Conservation (phyloP, 331 rosid species). For the Quercus tomentella region DNA sequence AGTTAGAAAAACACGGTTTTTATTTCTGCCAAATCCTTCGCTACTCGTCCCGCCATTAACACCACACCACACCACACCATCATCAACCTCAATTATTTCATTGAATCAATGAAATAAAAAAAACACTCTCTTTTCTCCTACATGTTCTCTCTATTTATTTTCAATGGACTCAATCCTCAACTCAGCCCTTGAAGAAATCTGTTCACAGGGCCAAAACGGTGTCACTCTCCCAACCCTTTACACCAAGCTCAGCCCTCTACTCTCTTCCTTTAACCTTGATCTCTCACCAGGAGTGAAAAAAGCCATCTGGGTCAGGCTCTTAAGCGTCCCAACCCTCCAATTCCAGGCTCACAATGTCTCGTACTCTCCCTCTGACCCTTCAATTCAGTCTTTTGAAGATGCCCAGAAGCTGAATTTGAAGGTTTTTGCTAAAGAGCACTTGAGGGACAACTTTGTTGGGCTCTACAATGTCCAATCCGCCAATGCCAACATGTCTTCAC, state of each 20-base stretch:
- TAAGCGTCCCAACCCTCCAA: conserved; percentile 61
- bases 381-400: conserved; percentile 38
- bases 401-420: conserved; percentile 51
- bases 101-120: too few relatives aligned
- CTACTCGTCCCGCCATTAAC: background rate
- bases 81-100: too few relatives aligned
- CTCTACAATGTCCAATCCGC: conserved; percentile 58
- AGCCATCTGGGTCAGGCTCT: conserved; percentile 60
- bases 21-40: too few relatives aligned
- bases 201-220: conserved; percentile 46
- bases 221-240: conserved; percentile 47
- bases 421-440: conserved; percentile 44
- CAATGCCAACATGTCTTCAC: conserved; percentile 32
- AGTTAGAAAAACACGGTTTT: too few relatives aligned
- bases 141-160: background rate
- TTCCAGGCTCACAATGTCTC: conserved; percentile 27
- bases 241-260: conserved; percentile 40
- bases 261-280: conserved; percentile 41
- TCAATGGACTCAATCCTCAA: conserved; percentile 52
- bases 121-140: too few relatives aligned
- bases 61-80: background rate
- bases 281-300: conserved; percentile 44
- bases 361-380: conserved; percentile 25
- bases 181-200: conserved; percentile 70
- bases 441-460: conserved; percentile 61